These are phyloP conservation scores for Dictyostelium citrinum DNA, from an alignment of 78 protist genomes.

Conservation along the genomic window DNA sequence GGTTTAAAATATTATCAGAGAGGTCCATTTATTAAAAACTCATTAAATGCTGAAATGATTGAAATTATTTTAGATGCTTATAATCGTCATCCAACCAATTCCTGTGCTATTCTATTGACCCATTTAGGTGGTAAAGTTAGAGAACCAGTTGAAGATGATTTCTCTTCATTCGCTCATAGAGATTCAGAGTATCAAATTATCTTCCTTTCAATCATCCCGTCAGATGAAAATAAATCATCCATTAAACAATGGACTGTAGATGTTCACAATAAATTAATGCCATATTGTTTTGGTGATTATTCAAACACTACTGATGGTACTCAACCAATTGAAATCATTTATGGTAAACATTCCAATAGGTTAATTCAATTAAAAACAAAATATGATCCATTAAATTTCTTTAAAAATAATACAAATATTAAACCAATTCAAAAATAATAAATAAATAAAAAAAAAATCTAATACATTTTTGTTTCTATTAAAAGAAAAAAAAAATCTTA, in stretches of 20 bases:
- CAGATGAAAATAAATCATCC: background rate
- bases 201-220: background rate
- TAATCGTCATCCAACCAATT: slow-evolving; percentile 14
- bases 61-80: background rate
- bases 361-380: slow-evolving; percentile 14
- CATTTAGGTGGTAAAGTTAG: slow-evolving; percentile 15
- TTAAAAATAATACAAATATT: background rate
- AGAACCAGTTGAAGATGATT: background rate
- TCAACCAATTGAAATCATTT: background rate
- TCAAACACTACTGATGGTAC: background rate
- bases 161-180: background rate
- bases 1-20: slow-evolving; percentile 11
- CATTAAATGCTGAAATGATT: background rate
- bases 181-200: background rate
- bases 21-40: slow-evolving; percentile 1
- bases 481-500: too few species aligned
- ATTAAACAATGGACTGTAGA: background rate
- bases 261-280: background rate
- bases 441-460: background rate
- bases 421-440: background rate
- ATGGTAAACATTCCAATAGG: background rate
- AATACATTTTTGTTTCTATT: too few species aligned
- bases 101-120: background rate
- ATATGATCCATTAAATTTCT: slow-evolving; percentile 1
- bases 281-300: background rate